Conservation (phyloP, 2,329 filamentous ascomycete species). For the Penicillium sp. region DNA sequence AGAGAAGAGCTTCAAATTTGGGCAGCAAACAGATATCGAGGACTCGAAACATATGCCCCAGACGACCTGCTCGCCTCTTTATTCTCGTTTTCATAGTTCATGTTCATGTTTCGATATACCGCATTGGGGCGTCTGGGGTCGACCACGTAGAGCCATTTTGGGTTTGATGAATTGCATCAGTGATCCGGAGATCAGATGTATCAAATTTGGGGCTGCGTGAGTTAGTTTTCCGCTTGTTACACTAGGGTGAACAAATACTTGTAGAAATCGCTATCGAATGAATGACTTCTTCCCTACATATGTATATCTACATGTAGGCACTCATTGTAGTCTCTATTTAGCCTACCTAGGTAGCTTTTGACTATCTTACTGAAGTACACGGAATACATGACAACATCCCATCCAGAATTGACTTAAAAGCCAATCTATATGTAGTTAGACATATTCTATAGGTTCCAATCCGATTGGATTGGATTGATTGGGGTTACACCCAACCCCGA, state of each 20-base stretch:
- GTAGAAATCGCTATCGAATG: conserved; percentile 14
- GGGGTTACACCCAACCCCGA: background rate
- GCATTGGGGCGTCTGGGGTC: conserved; percentile 34
- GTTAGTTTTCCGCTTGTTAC: conserved; percentile 4
- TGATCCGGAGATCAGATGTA: conserved; percentile 21
- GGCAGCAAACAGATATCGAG: conserved; percentile 11
- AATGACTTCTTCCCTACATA: background rate
- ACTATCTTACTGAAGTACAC: background rate
- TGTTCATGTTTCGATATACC: conserved; percentile 27
- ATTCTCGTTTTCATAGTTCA: conserved; percentile 17
- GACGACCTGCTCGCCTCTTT: conserved; percentile 17
- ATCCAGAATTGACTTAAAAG: background rate
- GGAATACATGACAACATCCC: background rate
- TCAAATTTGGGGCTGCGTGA: conserved; percentile 2
- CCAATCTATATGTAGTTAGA: background rate
- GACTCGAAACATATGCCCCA: background rate
- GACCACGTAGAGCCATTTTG: conserved; percentile 23
- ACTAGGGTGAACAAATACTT: conserved; percentile 18
- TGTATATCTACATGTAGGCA: background rate
- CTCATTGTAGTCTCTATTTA: background rate
- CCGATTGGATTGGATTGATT: background rate
- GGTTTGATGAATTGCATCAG: conserved; percentile 23
- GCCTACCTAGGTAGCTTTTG: too few relatives aligned
- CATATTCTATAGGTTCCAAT: background rate
- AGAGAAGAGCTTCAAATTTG: conserved; percentile 13